Percentiles rank a stretch among this genome's conserved stretches.
Conservation (phyloP, 2,329 filamentous ascomycete species). For the Moelleriella libera region DNA sequence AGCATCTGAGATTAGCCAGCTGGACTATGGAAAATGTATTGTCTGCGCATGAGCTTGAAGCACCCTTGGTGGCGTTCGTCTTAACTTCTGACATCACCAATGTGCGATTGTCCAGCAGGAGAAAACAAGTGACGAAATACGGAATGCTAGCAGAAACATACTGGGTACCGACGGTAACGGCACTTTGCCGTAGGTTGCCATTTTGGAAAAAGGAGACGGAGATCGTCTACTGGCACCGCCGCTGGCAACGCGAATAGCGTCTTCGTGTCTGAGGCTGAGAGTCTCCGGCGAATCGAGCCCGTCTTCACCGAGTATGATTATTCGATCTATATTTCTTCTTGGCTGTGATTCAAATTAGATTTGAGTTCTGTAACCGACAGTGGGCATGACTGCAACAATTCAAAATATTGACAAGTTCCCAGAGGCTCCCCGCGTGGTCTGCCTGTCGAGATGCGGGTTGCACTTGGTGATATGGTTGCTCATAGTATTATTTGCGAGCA, state of each 20-base stretch:
- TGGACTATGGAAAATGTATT: too few species aligned
- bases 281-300: constrained; percentile 43
- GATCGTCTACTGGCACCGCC: constrained; percentile 40
- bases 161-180: constrained; percentile 68
- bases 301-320: constrained; percentile 40
- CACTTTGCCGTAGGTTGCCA: constrained; percentile 56
- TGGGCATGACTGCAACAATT: too few species aligned
- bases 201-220: constrained; percentile 31
- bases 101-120: not conserved
- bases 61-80: too few species aligned
- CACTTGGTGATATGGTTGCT: too few species aligned
- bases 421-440: too few species aligned
- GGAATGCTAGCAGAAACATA: constrained; percentile 33
- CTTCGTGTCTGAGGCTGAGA: constrained; percentile 41
- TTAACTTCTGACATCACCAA: too few species aligned
- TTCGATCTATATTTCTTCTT: constrained; percentile 36
- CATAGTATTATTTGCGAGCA: too few species aligned
- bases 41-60: too few species aligned
- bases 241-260: constrained; percentile 36
- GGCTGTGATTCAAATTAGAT: constrained; percentile 20
- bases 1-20: not conserved
- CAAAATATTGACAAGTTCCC: too few species aligned
- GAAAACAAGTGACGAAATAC: not conserved
- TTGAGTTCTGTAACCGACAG: too few species aligned
- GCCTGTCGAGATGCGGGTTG: too few species aligned